Base-by-base conservation (phyloP, 2,329 filamentous ascomycete species). In the Penicillium italicum region DNA sequence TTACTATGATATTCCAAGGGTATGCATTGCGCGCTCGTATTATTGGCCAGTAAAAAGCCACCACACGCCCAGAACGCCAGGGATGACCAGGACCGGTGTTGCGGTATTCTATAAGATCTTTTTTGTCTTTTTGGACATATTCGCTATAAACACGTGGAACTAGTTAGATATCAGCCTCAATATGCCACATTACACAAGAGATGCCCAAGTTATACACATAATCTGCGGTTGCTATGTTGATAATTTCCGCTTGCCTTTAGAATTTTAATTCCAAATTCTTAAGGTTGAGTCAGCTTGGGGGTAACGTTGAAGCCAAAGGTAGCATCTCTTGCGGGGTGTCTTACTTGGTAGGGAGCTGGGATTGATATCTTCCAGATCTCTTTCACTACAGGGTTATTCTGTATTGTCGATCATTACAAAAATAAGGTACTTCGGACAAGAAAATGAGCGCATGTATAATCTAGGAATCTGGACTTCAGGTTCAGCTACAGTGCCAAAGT, bases 301-400 rank as follows among this genome's bases (percentile, higher is more conserved):
- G 47, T 51, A 51, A 55, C 53, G 33, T 51, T 30, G 33, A 50
- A 44, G 33, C 40, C 12, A 44, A 37, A 50, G 40, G 53, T 55
- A 33, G 40, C 16, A 45, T 41, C 22, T 40, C 31, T 30, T 26
- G n/a, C 33, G 24, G 22, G 46, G 46, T n/a, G 7, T 50, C 46
- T 45, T 7, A 51, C 41, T 28, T 28, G 12, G 26, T 31, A 24
- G 18, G 41, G 40, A 45, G 28, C 40, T 44, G 9, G 40, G 40
- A 11, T 45, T 34, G 31, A 43, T 31, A 38, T 28, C 20, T 53
- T 30, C 26, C 9, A 22, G 24, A 31, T 16, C 10, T 24, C 5
- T 33, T n/a, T 44, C 28, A 6, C 30, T 14, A 8, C 14, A 14
- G 7, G 18, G 5, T 14, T 11, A 3, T 45, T 45, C 9, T 7